Evolutionary conservation across 2,329 filamentous ascomycete species (phyloP).

Genomic region (Diaporthe caulivora): DNA sequence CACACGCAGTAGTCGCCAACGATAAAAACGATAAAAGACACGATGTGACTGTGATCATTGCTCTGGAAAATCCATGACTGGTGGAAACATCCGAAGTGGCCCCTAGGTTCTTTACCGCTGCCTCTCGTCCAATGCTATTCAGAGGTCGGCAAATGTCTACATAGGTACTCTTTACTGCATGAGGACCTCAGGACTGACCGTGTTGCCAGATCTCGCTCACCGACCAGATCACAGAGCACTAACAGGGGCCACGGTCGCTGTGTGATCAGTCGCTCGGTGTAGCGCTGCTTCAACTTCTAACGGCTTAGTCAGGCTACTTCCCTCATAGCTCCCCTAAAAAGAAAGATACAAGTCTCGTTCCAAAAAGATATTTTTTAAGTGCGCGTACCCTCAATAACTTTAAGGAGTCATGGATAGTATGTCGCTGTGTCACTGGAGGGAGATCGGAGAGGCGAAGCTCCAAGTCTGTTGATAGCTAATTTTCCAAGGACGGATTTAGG

Average conservation of each 20-base stretch:
- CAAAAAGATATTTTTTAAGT: too few species aligned
- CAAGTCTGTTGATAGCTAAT: too few species aligned
- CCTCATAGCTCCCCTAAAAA: background rate
- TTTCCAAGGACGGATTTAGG: too few species aligned
- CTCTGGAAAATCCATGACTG: background rate
- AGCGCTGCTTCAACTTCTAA: background rate
- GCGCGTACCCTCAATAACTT: too few species aligned
- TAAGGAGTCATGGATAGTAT: too few species aligned
- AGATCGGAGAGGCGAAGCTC: too few species aligned
- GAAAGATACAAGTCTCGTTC: too few species aligned
- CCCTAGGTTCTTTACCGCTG: background rate
- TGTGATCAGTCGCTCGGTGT: background rate
- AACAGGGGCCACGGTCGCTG: background rate
- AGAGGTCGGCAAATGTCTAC: background rate
- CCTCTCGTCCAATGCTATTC: background rate
- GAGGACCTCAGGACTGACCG: too few species aligned
- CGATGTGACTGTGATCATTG: constrained; percentile 7
- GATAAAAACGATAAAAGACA: background rate
- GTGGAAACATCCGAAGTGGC: background rate
- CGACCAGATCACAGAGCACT: background rate
- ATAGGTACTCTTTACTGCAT: too few species aligned
- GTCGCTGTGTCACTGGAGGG: too few species aligned
- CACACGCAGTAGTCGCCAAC: background rate
- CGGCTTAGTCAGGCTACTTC: background rate
- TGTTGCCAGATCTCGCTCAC: background rate